These are phyloP conservation scores for Bondarzewia mesenterica DNA, from an alignment of 1,284 basidiomycete species.

Conservation along the genomic window DNA sequence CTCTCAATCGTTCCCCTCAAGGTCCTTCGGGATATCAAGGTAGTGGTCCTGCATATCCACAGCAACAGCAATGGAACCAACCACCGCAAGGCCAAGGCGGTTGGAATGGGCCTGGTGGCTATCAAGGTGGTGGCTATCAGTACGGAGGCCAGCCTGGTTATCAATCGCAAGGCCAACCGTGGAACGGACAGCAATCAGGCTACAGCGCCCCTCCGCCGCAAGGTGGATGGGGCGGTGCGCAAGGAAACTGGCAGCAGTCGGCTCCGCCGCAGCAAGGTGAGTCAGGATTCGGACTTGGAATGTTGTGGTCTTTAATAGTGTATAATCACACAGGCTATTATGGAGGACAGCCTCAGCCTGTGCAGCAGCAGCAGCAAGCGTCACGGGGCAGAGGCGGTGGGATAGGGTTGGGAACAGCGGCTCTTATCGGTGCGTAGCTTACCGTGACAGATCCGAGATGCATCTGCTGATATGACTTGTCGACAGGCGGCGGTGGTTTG, in stretches of 20 bases:
- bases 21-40: constrained; percentile 4
- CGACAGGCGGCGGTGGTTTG: constrained; percentile 47
- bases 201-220: constrained; percentile 17
- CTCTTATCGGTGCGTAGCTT: constrained; percentile 29
- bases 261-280: constrained; percentile 9
- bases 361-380: constrained; percentile 23
- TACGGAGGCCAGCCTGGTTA: constrained; percentile 8
- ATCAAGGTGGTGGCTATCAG: not conserved
- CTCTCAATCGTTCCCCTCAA: constrained; percentile 25
- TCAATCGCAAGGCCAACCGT: constrained; percentile 3
- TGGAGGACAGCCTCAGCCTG: constrained; percentile 13
- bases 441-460: not conserved
- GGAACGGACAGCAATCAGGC: constrained; percentile 8
- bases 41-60: constrained; percentile 14
- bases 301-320: not conserved
- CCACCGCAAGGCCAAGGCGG: constrained; percentile 12
- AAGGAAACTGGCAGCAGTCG: constrained; percentile 10
- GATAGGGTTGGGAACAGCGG: constrained; percentile 34
- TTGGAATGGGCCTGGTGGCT: not conserved
- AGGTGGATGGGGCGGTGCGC: constrained; percentile 3
- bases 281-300: not conserved
- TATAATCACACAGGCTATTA: constrained; percentile 22
- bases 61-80: constrained; percentile 16
- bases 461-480: not conserved
- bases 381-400: constrained; percentile 27